Evolutionary conservation across 176 grass and related monocot genomes (phyloP), one percentile per base, ranked within the genome.

Genomic region (Musa itinerans): DNA sequence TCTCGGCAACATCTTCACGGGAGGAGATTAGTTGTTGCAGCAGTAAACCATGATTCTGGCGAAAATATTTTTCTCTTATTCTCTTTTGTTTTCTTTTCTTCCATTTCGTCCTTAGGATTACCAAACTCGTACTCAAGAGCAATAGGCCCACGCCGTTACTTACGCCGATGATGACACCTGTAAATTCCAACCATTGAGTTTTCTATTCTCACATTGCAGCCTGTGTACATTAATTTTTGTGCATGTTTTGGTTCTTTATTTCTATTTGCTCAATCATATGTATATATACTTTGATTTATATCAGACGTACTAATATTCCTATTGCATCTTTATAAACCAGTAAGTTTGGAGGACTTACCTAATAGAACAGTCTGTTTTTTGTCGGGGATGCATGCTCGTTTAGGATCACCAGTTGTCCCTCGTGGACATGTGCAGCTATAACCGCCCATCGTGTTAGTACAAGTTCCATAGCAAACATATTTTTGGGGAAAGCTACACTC

Each of bases 21-120:
- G 26, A 27, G 2, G 26, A 27, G 26, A 27, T 27, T 1, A 27
- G 26, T 27, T 27, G 26, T 2, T 27, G 76, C 2, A 83, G 50
- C 2, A 86, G 63, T 57, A 81, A 53, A 0, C 78, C 81, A 56
- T 83, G 55, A 13, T 83, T 87, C 24, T 76, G 26, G 2, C 26
- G 26, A 2, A 27, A 27, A 1, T 27, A 1, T 27, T 27, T 27
- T 27, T 43, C 53, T 6, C 55, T 74, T 10, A 51, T 4, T 52
- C 49, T 52, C 54, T 57, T 81, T 56, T 85, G 49, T 11, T 65
- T 50, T 11, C 74, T 55, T 9, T 22, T 56, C 54, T 72, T 85
- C 69, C 69, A 80, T 69, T 3, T 58, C 14, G 27, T 52, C 21
- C 11, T 2, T 6, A 77, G 0, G 3, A 77, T 14, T 25, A 50